phyloP scores from a whole-genome alignment of 2,329 filamentous ascomycete genomes.

The Fusarium fujikuroi region DNA sequence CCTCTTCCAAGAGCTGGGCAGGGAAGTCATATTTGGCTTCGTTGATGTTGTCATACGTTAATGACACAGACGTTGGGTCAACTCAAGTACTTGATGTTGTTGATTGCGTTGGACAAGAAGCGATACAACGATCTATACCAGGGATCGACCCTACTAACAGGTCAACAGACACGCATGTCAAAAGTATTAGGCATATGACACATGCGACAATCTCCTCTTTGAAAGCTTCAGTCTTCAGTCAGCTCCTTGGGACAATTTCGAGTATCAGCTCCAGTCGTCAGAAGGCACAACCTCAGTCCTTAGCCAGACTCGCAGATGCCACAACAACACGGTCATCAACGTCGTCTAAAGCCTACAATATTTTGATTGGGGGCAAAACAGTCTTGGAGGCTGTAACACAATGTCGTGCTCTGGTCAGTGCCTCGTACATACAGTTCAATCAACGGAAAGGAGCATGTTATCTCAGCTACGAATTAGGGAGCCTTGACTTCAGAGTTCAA shows the following conservation, averaged over 20 bases:
- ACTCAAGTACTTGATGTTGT: not conserved
- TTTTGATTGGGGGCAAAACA: too few relatives aligned
- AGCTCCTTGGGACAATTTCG: not conserved
- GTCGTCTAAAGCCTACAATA: too few relatives aligned
- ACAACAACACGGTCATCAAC: not conserved
- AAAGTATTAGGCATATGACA: not conserved
- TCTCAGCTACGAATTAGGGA: not conserved
- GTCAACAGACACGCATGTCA: not conserved
- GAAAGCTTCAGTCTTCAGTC: not conserved
- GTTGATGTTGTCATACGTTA: not conserved
- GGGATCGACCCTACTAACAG: not conserved
- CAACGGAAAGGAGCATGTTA: not conserved
- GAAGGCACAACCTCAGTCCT: not conserved
- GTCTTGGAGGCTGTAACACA: too few relatives aligned
- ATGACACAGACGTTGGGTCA: not conserved
- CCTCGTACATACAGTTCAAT: not conserved
- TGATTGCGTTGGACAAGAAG: not conserved
- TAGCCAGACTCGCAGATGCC: not conserved
- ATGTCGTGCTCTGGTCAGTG: too few relatives aligned
- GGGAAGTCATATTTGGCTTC: not conserved
- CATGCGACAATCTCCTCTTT: not conserved
- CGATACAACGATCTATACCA: not conserved
- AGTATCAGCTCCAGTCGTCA: not conserved
- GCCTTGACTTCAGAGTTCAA: not conserved
- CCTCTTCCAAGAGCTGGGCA: not conserved